A percentile compares a stretch with the other conserved stretches of the same genome.
Conservation (phyloP, 257 asterid species). For the Catharanthus roseus region DNA sequence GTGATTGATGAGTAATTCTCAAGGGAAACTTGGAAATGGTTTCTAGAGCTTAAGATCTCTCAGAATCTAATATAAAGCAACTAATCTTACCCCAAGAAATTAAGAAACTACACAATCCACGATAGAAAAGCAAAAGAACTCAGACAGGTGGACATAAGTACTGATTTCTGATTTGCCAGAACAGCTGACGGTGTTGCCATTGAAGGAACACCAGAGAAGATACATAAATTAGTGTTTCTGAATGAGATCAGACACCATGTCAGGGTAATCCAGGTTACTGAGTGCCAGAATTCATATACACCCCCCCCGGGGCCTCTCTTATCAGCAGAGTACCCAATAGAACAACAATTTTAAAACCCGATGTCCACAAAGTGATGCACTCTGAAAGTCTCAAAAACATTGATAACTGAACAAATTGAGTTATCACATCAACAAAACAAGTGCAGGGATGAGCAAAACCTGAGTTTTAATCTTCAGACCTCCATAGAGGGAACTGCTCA, state of each 20-base stretch:
- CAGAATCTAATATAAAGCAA: neutral
- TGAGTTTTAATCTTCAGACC: constrained; percentile 55
- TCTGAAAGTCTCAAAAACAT: neutral
- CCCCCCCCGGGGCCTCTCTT: neutral
- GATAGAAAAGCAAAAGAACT: neutral
- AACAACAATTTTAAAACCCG: neutral
- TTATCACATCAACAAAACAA: neutral
- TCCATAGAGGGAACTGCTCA: constrained; percentile 53
- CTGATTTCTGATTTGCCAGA: neutral
- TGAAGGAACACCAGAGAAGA: neutral
- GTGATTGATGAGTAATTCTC: neutral
- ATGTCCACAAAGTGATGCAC: neutral
- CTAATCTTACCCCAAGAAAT: too few relatives aligned
- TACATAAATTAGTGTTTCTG: neutral
- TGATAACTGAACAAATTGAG: neutral
- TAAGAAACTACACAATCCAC: neutral
- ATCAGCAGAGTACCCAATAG: neutral
- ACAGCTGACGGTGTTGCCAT: neutral
- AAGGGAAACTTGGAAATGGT: neutral
- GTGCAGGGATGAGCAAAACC: constrained; percentile 33
- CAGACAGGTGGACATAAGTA: too few relatives aligned
- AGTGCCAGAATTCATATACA: neutral
- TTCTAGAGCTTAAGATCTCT: neutral
- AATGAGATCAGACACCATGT: neutral
- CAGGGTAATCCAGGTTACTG: neutral